Evolutionary conservation across 139 green algal genomes (phyloP).

Genomic region (Pleodorina starrii): DNA sequence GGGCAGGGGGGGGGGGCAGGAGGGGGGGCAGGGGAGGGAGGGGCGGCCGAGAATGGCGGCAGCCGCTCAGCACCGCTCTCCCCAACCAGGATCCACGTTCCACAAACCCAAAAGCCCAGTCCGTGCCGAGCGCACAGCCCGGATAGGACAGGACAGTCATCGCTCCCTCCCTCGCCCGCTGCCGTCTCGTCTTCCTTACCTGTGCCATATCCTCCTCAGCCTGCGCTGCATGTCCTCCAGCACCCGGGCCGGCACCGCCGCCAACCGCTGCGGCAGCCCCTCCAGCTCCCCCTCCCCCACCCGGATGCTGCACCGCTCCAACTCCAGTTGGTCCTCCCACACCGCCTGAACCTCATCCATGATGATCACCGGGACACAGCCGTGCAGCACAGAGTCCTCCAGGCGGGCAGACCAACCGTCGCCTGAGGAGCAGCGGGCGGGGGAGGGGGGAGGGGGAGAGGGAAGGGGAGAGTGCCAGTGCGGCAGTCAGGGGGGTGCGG

Average conservation of each 20-base stretch:
- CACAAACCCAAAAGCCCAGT: too few species aligned
- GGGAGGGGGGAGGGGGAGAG: conserved; percentile 35
- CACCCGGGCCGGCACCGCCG: conserved; percentile 39
- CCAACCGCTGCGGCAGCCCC: conserved; percentile 66
- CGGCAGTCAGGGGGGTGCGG: too few species aligned
- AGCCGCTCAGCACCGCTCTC: too few species aligned
- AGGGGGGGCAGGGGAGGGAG: neutral
- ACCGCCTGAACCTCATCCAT: conserved; percentile 45
- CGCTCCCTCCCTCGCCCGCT: neutral
- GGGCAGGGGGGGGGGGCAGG: neutral
- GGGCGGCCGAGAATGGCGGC: too few species aligned
- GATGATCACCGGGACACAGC: conserved; percentile 78
- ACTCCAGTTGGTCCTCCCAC: conserved; percentile 57
- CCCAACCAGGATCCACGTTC: too few species aligned
- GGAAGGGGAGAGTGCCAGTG: neutral
- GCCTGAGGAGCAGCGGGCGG: conserved; percentile 38
- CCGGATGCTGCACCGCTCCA: conserved; percentile 15
- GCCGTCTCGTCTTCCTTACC: conserved; percentile 34
- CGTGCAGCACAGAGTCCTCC: conserved; percentile 77
- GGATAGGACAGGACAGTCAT: too few species aligned
- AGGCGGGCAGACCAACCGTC: conserved; percentile 68
- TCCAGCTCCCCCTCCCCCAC: conserved; percentile 51
- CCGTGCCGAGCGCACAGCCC: too few species aligned
- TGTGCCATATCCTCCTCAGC: conserved; percentile 63
- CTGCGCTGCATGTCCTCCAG: conserved; percentile 57